A percentile compares a stretch with the other conserved stretches of the same genome.
Evolutionary conservation across 2,329 filamentous ascomycete genomes (phyloP).

Genomic region (Colletotrichum higginsianum): DNA sequence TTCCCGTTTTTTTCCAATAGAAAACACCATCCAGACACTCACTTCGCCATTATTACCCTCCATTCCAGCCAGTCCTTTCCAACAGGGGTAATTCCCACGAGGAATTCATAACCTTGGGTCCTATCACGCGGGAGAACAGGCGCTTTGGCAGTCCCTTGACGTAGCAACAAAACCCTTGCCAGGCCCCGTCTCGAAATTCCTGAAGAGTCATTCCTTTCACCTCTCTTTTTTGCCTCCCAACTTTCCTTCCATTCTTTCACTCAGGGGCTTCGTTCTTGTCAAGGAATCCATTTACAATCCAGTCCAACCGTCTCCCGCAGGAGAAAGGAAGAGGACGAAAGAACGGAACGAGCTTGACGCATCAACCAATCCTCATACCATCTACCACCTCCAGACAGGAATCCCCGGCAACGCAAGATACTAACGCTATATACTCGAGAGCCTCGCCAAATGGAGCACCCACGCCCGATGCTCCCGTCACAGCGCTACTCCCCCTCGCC

Average conservation of each 20-base stretch:
- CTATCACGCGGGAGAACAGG: constrained; percentile 20
- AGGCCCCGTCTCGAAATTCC: constrained; percentile 41
- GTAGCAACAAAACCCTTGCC: constrained; percentile 40
- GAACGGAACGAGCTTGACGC: constrained; percentile 29
- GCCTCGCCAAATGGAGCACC: constrained; percentile 47
- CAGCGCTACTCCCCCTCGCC: constrained; percentile 65
- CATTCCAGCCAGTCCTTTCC: constrained; percentile 35
- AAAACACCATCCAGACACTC: constrained; percentile 29
- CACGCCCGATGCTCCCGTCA: constrained; percentile 64
- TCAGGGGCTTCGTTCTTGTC: constrained; percentile 37
- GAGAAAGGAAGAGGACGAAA: constrained; percentile 15
- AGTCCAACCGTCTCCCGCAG: constrained; percentile 22
- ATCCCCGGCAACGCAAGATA: constrained; percentile 18
- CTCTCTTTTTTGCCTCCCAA: constrained; percentile 37
- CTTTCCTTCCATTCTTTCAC: constrained; percentile 41
- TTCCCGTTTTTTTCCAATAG: constrained; percentile 11
- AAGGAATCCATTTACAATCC: constrained; percentile 44
- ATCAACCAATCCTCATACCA: constrained; percentile 24
- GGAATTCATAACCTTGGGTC: constrained; percentile 22
- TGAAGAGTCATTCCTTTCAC: constrained; percentile 42
- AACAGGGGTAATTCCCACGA: constrained; percentile 19
- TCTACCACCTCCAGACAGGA: neutral
- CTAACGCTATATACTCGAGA: constrained; percentile 1
- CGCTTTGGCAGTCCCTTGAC: constrained; percentile 21
- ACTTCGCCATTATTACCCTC: constrained; percentile 41